Conservation (phyloP, 306 rosid species). For the Prunus davidiana region DNA sequence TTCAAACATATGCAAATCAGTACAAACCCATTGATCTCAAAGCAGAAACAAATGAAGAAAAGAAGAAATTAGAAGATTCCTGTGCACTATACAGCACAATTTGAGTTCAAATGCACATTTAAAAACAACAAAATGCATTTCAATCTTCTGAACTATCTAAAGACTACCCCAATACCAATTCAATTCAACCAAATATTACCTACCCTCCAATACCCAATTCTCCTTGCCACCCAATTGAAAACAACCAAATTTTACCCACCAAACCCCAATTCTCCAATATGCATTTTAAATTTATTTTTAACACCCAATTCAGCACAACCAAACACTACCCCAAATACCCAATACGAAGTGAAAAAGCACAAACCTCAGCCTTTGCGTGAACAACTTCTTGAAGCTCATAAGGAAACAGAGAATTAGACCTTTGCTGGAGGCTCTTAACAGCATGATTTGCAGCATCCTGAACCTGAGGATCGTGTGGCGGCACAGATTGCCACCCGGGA, state of each 20-base stretch:
- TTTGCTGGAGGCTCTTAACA: constrained; percentile 61
- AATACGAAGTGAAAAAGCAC: neutral
- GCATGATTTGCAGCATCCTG: constrained; percentile 85
- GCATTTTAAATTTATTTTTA: neutral
- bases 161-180: neutral
- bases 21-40: neutral
- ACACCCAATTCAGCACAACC: neutral
- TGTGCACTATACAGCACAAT: neutral
- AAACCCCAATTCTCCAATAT: neutral
- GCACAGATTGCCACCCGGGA: constrained; percentile 67
- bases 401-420: constrained; percentile 70
- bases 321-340: neutral
- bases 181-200: neutral
- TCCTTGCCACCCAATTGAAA: neutral
- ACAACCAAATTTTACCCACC: neutral
- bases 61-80: neutral
- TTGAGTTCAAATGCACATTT: neutral
- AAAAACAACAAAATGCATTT: neutral
- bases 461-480: constrained; percentile 64
- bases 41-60: neutral
- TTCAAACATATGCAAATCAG: neutral
- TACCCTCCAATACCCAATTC: neutral
- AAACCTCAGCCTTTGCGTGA: constrained; percentile 85
- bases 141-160: neutral
- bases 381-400: constrained; percentile 64